These are phyloP conservation scores for Euphrasia arctica DNA, from an alignment of 305 asterid genomes.

Conservation along the genomic window DNA sequence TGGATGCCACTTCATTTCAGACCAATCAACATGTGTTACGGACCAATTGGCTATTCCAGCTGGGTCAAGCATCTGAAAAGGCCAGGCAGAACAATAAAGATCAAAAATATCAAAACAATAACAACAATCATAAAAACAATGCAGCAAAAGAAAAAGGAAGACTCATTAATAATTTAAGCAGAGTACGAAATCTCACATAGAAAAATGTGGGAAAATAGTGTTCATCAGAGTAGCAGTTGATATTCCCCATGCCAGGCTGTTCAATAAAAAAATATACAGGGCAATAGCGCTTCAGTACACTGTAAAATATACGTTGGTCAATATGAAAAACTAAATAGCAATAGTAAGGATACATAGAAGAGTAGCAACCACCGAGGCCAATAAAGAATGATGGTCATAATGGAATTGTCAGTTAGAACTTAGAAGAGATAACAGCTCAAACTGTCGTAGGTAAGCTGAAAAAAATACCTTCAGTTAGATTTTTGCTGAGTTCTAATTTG, in stretches of 20 bases:
- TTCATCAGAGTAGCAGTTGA: constrained; percentile 61
- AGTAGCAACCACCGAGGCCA: not conserved
- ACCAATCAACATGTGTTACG: constrained; percentile 89
- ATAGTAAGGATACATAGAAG: not conserved
- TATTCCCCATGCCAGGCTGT: constrained; percentile 61
- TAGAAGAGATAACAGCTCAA: not conserved
- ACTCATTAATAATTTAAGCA: constrained; percentile 1
- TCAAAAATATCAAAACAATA: not conserved
- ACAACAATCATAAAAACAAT: too few relatives aligned
- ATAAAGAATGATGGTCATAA: not conserved
- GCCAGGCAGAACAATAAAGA: constrained; percentile 13
- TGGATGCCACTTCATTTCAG: constrained; percentile 91
- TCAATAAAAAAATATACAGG: constrained; percentile 34
- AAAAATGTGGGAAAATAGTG: constrained; percentile 59
- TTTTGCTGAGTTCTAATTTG: not conserved
- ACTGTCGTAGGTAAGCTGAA: not conserved
- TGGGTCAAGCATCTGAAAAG: constrained; percentile 70
- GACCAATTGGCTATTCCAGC: constrained; percentile 83
- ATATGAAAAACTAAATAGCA: constrained; percentile 13
- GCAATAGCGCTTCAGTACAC: constrained; percentile 15
- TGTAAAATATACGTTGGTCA: constrained; percentile 2
- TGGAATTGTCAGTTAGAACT: not conserved
- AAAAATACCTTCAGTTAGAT: not conserved
- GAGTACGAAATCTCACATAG: constrained; percentile 36
- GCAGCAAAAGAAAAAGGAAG: constrained; percentile 1